Evolutionary conservation across 129 eudicot genomes (phyloP).

Genomic region (Rutidosis leptorrhynchoides): DNA sequence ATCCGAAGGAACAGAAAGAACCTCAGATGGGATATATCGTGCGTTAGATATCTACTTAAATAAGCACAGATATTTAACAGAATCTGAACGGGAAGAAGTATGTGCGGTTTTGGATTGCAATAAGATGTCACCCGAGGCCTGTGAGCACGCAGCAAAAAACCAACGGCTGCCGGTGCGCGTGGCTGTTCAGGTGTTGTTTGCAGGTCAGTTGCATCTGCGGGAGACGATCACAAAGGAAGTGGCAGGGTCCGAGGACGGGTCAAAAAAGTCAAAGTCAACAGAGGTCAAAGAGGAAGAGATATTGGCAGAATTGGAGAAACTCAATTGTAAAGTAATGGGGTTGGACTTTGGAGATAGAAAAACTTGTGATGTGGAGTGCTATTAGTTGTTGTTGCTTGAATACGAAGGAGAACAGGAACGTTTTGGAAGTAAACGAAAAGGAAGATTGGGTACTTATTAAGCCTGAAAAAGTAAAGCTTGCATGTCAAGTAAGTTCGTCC

Average conservation of each 20-base stretch:
- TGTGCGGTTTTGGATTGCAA: conserved; percentile 61
- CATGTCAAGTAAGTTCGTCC: conserved; percentile 62
- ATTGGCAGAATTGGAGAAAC: conserved; percentile 48
- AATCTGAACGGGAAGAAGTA: conserved; percentile 50
- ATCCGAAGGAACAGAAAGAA: conserved; percentile 34
- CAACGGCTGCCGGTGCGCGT: conserved; percentile 51
- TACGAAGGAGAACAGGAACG: conserved; percentile 34
- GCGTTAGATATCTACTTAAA: conserved; percentile 54
- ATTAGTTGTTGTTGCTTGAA: conserved; percentile 30
- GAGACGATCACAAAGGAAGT: conserved; percentile 43
- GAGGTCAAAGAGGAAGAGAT: conserved; percentile 30
- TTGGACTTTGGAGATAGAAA: conserved; percentile 54
- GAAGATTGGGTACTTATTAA: conserved; percentile 59
- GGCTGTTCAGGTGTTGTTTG: conserved; percentile 56
- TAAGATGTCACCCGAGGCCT: conserved; percentile 53
- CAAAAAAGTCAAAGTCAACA: conserved; percentile 12
- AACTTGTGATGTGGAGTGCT: conserved; percentile 45
- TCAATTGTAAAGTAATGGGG: conserved; percentile 52
- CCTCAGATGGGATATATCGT: conserved; percentile 53
- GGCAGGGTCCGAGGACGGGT: conserved; percentile 16
- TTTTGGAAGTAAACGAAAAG: conserved; percentile 78
- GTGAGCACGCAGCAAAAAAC: conserved; percentile 65
- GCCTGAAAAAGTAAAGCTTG: conserved; percentile 44
- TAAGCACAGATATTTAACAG: conserved; percentile 58
- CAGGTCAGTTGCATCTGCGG: conserved; percentile 51